A percentile compares a stretch with the other conserved stretches of the same genome.
phyloP scores from a whole-genome alignment of 441 rosid genomes.

The Heliophila coronopifolia region DNA sequence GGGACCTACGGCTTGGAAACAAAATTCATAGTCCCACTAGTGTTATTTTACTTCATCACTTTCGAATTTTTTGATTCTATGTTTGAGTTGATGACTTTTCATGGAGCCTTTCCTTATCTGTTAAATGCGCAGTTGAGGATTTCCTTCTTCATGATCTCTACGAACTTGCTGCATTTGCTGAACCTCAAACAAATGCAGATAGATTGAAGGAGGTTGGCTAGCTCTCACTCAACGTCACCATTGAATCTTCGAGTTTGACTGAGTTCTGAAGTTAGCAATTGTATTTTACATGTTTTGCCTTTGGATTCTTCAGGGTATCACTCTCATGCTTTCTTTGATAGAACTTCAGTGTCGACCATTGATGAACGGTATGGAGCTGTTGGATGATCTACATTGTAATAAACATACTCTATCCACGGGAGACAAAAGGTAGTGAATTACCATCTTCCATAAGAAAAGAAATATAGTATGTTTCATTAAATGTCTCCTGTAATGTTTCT shows the following conservation, averaged over 20 bases:
- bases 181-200: slow-evolving; percentile 29
- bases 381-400: slow-evolving; percentile 44
- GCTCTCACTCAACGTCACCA: background rate
- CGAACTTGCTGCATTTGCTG: slow-evolving; percentile 40
- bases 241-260: background rate
- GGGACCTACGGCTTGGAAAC: background rate
- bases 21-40: background rate
- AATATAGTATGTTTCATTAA: background rate
- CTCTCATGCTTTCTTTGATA: slow-evolving; percentile 41
- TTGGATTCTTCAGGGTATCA: slow-evolving; percentile 37
- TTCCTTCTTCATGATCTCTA: slow-evolving; percentile 48
- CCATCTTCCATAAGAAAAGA: background rate
- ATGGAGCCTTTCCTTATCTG: too few species aligned
- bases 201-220: slow-evolving; percentile 44
- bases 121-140: slow-evolving; percentile 43
- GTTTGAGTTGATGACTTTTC: slow-evolving; percentile 4
- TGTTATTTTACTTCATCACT: background rate
- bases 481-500: background rate
- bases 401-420: slow-evolving; percentile 54
- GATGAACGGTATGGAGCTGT: slow-evolving; percentile 51
- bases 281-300: background rate
- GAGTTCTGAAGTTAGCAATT: background rate
- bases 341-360: slow-evolving; percentile 45
- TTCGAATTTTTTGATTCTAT: background rate
- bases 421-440: slow-evolving; percentile 41